Evolutionary conservation across 1,284 basidiomycete species (phyloP).

Genomic region (Pulveroboletus sp.): DNA sequence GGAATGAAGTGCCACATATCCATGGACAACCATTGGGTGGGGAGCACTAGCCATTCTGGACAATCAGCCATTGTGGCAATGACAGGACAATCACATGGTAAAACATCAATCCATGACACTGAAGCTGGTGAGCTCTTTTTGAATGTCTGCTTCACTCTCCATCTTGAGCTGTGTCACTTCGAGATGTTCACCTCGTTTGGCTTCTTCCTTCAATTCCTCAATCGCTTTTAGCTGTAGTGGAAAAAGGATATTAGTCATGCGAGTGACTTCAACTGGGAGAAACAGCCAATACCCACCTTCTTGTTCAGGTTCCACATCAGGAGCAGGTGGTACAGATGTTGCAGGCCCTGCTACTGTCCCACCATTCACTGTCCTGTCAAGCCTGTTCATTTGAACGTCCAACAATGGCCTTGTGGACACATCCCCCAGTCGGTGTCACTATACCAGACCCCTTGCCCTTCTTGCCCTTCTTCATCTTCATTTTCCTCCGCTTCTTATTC

Average conservation of each 20-base stretch:
- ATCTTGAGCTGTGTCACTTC: slow-evolving; percentile 39
- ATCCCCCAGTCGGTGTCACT: slow-evolving; percentile 27
- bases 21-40: not conserved
- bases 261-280: not conserved
- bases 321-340: slow-evolving; percentile 49
- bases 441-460: slow-evolving; percentile 31
- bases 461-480: slow-evolving; percentile 49
- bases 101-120: slow-evolving; percentile 16
- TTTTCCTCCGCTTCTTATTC: slow-evolving; percentile 55
- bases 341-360: slow-evolving; percentile 16
- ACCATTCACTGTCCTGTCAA: not conserved
- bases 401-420: slow-evolving; percentile 34
- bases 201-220: too few relatives aligned
- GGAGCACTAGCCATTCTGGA: not conserved
- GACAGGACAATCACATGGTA: too few relatives aligned
- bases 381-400: slow-evolving; percentile 33
- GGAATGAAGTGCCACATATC: not conserved
- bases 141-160: slow-evolving; percentile 80
- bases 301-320: slow-evolving; percentile 83
- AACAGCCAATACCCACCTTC: slow-evolving; percentile 54
- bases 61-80: not conserved
- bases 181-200: too few relatives aligned
- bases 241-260: too few relatives aligned
- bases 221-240: slow-evolving; percentile 44
- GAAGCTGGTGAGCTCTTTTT: slow-evolving; percentile 61